Evolutionary conservation across 2,329 filamentous ascomycete genomes (phyloP), one percentile per base, ranked within the genome.

Genomic region (Pyricularia grisea): DNA sequence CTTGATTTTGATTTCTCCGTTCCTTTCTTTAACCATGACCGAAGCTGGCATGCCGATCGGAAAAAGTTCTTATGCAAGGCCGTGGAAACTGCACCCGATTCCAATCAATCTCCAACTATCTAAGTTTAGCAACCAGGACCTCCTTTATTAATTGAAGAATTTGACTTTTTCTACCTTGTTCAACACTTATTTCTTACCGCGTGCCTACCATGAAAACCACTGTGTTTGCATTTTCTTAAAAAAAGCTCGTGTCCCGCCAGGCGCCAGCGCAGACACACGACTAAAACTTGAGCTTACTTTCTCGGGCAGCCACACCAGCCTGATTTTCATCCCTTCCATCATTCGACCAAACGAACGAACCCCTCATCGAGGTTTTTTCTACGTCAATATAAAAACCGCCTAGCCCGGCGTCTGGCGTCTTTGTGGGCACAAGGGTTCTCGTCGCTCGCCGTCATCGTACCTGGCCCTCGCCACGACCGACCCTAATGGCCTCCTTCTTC

Each of bases 401-500:
- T n/a, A n/a, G 17, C 7, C 42, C 42, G 42, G 42, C 42, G 20
- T n/a, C 20, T 55, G 42, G 42, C 42, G 42, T n/a, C 42, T 55
- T 4, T 50, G 5, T 20, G 42, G 42, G 42, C 42, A 55, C 42
- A n/a, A n/a, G 20, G n/a, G 20, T n/a, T 6, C n/a, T n/a, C 11
- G 27, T 28, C 12, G 25, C 65, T 11, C 11, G 27, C 17, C 12
- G 25, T 33, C 20, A 20, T 67, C 12, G 11, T 55, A 27, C 12
- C 6, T 30, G 11, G 4, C 25, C n/a, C 33, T 27, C 31, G 12
- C 65, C 33, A 30, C 33, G 33, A 42, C 65, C 25, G 33, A 69
- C 33, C 66, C 20, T 28, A 33, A 67, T 55, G 33, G 65, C 67
- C 14, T 58, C 66, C 7, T 68, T 71, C 60, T 70, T 75, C 68